These are phyloP conservation scores for Durotheca rogersii DNA, from an alignment of 495 filamentous ascomycete species.

Conservation along the genomic window DNA sequence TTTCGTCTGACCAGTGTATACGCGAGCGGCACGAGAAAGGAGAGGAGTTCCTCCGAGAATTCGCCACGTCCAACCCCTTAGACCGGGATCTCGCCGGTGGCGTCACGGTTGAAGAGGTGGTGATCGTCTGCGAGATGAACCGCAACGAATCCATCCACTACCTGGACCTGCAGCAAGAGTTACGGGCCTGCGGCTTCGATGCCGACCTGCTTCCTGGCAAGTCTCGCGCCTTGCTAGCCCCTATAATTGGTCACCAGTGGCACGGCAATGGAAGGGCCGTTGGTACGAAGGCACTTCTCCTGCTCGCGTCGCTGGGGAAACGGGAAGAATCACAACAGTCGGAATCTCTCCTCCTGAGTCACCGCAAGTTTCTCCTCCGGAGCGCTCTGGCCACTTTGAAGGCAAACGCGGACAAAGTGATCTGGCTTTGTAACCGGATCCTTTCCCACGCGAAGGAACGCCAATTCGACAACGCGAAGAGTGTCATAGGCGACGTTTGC, in stretches of 20 bases:
- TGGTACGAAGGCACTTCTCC: background rate
- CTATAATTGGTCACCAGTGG: slow-evolving; percentile 1
- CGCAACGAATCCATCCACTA: slow-evolving; percentile 20
- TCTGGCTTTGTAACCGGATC: slow-evolving; percentile 40
- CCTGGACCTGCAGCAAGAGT: slow-evolving; percentile 26
- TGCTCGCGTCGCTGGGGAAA: slow-evolving; percentile 5
- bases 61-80: slow-evolving; percentile 38
- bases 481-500: slow-evolving; percentile 22
- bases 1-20: slow-evolving; percentile 34
- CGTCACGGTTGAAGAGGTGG: slow-evolving; percentile 18
- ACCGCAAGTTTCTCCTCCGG: background rate
- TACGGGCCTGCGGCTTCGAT: slow-evolving; percentile 21
- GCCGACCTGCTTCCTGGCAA: slow-evolving; percentile 2
- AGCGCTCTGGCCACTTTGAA: slow-evolving; percentile 6
- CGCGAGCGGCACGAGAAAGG: slow-evolving; percentile 36
- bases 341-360: background rate
- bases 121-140: slow-evolving; percentile 22
- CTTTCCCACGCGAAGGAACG: slow-evolving; percentile 10
- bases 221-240: slow-evolving; percentile 1
- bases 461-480: slow-evolving; percentile 31
- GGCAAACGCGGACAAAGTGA: slow-evolving; percentile 31
- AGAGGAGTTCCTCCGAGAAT: slow-evolving; percentile 30
- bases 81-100: slow-evolving; percentile 14
- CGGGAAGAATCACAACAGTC: background rate
- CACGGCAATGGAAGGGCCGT: slow-evolving; percentile 5